Conservation (phyloP, 1,284 basidiomycete genomes). For the Leucoagaricus sp. region DNA sequence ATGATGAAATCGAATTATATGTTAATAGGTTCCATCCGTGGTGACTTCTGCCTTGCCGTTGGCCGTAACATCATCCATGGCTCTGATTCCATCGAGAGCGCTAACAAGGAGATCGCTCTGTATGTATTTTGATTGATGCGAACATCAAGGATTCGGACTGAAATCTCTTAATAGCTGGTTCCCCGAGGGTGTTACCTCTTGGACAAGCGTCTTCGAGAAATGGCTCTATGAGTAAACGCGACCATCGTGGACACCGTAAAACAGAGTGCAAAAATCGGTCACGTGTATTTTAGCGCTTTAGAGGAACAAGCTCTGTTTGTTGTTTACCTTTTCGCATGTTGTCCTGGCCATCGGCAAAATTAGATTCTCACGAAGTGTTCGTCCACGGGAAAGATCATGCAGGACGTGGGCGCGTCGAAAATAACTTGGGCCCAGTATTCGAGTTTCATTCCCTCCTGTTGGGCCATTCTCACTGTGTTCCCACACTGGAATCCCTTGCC, state of each 20-base stretch:
- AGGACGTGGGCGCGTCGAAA: conserved; percentile 7
- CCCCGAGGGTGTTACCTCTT: conserved; percentile 83
- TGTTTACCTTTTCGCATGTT: background rate
- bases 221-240: conserved; percentile 83
- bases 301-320: background rate
- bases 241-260: background rate
- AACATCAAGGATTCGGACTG: background rate
- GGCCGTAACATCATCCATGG: conserved; percentile 96
- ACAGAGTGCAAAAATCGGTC: conserved; percentile 1
- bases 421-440: conserved; percentile 15
- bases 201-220: conserved; percentile 63
- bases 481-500: conserved; percentile 14
- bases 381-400: conserved; percentile 4
- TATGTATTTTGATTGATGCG: conserved; percentile 43
- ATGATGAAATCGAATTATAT: conserved; percentile 16
- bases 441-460: conserved; percentile 26
- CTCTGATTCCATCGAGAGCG: conserved; percentile 89
- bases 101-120: conserved; percentile 90
- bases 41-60: conserved; percentile 90
- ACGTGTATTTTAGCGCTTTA: conserved; percentile 13
- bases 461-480: conserved; percentile 19
- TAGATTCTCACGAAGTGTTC: conserved; percentile 7
- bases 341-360: background rate
- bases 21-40: conserved; percentile 79
- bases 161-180: conserved; percentile 63